Evolutionary conservation across 164 flowering plant species (phyloP).

Genomic region (Dillenia suffruticosa): DNA sequence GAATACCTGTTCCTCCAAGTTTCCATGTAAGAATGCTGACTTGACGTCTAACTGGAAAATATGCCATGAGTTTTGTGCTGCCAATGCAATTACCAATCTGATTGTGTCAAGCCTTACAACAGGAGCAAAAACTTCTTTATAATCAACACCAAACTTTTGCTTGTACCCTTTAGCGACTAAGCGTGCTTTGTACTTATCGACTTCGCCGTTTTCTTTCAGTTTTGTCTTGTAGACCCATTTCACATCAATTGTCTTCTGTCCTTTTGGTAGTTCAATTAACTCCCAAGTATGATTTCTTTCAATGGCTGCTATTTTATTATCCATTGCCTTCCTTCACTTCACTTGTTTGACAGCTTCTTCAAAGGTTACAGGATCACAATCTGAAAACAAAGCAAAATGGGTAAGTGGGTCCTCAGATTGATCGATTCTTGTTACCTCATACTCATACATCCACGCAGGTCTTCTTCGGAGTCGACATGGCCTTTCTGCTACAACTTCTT

Average conservation of each 20-base stretch:
- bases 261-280: conserved; percentile 2
- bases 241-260: conserved; percentile 6
- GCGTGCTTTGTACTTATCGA: conserved; percentile 2
- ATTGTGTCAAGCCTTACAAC: not conserved
- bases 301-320: conserved; percentile 5
- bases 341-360: conserved; percentile 2
- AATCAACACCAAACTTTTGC: conserved; percentile 3
- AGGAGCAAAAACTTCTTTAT: conserved; percentile 8
- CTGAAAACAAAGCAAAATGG: conserved; percentile 4
- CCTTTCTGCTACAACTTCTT: not conserved
- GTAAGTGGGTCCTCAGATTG: conserved; percentile 1
- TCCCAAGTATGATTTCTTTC: conserved; percentile 7
- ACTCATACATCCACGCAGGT: not conserved
- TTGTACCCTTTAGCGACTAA: conserved; percentile 10
- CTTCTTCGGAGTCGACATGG: not conserved
- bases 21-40: conserved; percentile 9
- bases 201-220: not conserved
- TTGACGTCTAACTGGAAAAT: conserved; percentile 10
- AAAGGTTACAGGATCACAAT: not conserved
- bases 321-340: conserved; percentile 5
- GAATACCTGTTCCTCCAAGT: conserved; percentile 9
- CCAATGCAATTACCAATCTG: not conserved
- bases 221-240: conserved; percentile 13
- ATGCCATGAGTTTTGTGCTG: conserved; percentile 7
- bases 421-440: not conserved